Conservation (phyloP, 768 basidiomycete genomes). For the Naganishia randhawae region DNA sequence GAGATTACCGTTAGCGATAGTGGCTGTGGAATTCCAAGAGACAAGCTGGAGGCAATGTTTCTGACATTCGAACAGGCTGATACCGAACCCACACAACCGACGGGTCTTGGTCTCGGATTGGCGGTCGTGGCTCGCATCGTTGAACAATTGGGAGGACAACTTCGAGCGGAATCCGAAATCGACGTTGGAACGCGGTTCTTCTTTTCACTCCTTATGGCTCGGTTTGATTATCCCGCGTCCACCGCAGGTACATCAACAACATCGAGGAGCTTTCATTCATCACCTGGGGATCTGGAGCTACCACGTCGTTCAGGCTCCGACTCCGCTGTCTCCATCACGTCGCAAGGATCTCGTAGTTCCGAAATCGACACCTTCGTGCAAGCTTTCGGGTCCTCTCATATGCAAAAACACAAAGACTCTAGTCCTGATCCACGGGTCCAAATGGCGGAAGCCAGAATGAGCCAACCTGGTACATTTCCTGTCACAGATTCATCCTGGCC, state of each 20-base stretch:
- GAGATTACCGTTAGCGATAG: constrained; percentile 71
- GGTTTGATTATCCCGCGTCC: constrained; percentile 6
- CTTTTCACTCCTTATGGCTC: constrained; percentile 54
- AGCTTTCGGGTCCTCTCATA: constrained; percentile 48
- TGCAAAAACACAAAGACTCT: constrained; percentile 21
- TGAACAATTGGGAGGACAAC: constrained; percentile 71
- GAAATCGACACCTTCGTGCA: constrained; percentile 53
- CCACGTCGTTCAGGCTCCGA: constrained; percentile 11
- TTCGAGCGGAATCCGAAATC: constrained; percentile 70
- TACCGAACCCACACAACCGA: constrained; percentile 53
- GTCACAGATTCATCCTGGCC: constrained; percentile 46
- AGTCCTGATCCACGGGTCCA: constrained; percentile 36
- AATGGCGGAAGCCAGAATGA: constrained; percentile 42
- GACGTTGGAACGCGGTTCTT: constrained; percentile 68
- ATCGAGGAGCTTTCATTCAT: constrained; percentile 7
- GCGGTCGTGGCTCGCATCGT: constrained; percentile 78
- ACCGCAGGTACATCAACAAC: constrained; percentile 16
- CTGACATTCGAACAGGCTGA: constrained; percentile 76
- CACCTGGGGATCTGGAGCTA: background rate
- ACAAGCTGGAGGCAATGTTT: constrained; percentile 71
- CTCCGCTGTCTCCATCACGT: constrained; percentile 23
- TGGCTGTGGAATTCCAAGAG: constrained; percentile 65
- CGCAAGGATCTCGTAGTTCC: constrained; percentile 32
- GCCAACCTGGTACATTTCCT: constrained; percentile 42
- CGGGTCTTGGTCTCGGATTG: constrained; percentile 62